Evolutionary conservation across 1,139 yeast genomes (phyloP), one percentile per base, ranked within the genome.

Genomic region (Sugiyamaella grinbergsii): DNA sequence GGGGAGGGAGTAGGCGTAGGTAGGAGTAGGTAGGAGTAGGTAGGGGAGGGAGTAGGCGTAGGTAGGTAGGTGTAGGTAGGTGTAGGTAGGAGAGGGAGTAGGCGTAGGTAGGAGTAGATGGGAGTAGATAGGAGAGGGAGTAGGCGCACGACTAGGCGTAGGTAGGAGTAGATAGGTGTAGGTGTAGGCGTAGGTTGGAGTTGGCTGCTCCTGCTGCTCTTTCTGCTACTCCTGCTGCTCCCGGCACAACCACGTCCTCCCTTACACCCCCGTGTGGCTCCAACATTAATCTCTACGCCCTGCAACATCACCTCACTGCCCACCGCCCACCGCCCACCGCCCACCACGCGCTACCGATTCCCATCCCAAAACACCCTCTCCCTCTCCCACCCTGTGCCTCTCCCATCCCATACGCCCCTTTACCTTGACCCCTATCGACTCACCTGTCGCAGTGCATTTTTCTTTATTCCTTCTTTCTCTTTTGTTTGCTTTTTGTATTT

Each of bases 371-470:
- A 23, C 26, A 8, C 7, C 8, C 26, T 23, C 26, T 5, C 26
- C 8, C 5, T 23, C 26, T 5, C 26, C 8, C 5, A 5, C 8
- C 7, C 26, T 23, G 8, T 23, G 26, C 26, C 26, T 5, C 7
- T 23, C 7, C 26, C 7, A 8, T 23, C 5, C 26, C 8, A 8
- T 8, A 5, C 5, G 26, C 26, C 26, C 8, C 7, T 8, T 23
- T 5, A 23, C 13, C 24, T 13, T 7, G 16, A 24, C 29, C 19
- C 5, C 42, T 13, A 20, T 5, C 32, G 15, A 28, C 42, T 24
- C 43, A 26, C 16, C 43, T 26, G 33, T 19, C 24, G 4, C 23
- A 11, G 26, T 42, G 45, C 45, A 42, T 15, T n/a, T 13, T 19
- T 20, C n/a, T 24, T 26, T 11, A 2, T 13, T n/a, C 33, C 33